These are phyloP conservation scores for Aspergillus brunneoviolaceus DNA, from an alignment of 2,329 filamentous ascomycete genomes.

Conservation along the genomic window DNA sequence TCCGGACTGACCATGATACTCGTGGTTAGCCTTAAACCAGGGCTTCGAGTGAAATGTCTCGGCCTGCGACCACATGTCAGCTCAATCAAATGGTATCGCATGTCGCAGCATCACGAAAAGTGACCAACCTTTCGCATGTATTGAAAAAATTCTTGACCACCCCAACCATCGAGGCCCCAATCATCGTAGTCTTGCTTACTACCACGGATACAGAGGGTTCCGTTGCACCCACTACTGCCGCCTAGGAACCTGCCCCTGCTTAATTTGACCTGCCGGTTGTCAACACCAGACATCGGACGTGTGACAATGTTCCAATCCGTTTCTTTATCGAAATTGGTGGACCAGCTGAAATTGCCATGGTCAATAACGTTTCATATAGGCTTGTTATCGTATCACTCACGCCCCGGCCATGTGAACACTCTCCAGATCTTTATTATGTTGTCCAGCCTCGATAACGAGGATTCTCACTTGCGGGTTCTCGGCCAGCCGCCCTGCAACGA, in stretches of 20 bases:
- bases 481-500: slow-evolving; percentile 50
- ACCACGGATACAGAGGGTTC: slow-evolving; percentile 46
- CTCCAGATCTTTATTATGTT: slow-evolving; percentile 45
- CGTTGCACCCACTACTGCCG: slow-evolving; percentile 46
- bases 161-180: slow-evolving; percentile 56
- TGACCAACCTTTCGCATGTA: slow-evolving; percentile 55
- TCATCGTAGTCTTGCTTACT: slow-evolving; percentile 53
- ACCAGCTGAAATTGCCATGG: slow-evolving; percentile 33
- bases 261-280: slow-evolving; percentile 44
- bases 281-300: slow-evolving; percentile 39
- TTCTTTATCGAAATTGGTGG: slow-evolving; percentile 44
- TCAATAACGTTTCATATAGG: too few relatives aligned
- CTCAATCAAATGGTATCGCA: not conserved
- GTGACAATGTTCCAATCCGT: slow-evolving; percentile 49
- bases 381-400: slow-evolving; percentile 18
- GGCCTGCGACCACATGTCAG: slow-evolving; percentile 34
- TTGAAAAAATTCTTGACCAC: slow-evolving; percentile 56
- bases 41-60: slow-evolving; percentile 60
- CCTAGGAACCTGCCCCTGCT: slow-evolving; percentile 47
- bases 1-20: slow-evolving; percentile 53
- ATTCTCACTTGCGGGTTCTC: slow-evolving; percentile 45
- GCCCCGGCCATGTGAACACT: slow-evolving; percentile 49
- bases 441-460: slow-evolving; percentile 51
- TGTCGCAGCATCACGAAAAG: not conserved
- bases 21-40: slow-evolving; percentile 54